phyloP scores from a whole-genome alignment of 306 rosid species.

The Corylus avellana region DNA sequence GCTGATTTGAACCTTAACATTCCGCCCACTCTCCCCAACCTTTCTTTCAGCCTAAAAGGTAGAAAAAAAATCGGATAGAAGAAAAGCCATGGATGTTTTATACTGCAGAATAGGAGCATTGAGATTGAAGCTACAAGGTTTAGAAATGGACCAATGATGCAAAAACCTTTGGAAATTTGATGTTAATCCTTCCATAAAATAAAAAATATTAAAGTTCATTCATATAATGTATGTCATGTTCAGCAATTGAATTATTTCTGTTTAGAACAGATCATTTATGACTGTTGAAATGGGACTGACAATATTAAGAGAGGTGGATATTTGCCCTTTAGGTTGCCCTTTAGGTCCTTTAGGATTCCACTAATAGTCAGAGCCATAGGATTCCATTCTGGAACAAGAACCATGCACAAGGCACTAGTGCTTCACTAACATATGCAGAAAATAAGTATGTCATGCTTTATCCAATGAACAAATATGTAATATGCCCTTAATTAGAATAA shows the following conservation, averaged over 20 bases:
- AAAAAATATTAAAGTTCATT: not conserved
- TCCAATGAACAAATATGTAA: not conserved
- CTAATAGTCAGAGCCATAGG: not conserved
- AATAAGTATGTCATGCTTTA: not conserved
- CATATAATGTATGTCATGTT: not conserved
- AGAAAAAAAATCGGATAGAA: not conserved
- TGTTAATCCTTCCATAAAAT: not conserved
- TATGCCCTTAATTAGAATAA: not conserved
- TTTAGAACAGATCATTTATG: not conserved
- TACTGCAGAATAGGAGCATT: not conserved
- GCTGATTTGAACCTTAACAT: not conserved
- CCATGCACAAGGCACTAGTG: not conserved
- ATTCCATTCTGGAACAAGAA: not conserved
- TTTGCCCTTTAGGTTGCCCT: not conserved
- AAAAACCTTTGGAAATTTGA: not conserved
- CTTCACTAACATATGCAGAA: not conserved
- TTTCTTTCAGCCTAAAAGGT: not conserved
- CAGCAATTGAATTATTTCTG: not conserved
- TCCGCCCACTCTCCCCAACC: not conserved
- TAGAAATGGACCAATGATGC: slow-evolving; percentile 1
- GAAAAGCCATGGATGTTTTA: not conserved
- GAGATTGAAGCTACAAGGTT: not conserved
- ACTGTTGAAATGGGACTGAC: not conserved
- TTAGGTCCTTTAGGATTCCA: not conserved
- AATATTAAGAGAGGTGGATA: not conserved